phyloP scores from a whole-genome alignment of 2,329 filamentous ascomycete species.

The Trichoderma sp. region DNA sequence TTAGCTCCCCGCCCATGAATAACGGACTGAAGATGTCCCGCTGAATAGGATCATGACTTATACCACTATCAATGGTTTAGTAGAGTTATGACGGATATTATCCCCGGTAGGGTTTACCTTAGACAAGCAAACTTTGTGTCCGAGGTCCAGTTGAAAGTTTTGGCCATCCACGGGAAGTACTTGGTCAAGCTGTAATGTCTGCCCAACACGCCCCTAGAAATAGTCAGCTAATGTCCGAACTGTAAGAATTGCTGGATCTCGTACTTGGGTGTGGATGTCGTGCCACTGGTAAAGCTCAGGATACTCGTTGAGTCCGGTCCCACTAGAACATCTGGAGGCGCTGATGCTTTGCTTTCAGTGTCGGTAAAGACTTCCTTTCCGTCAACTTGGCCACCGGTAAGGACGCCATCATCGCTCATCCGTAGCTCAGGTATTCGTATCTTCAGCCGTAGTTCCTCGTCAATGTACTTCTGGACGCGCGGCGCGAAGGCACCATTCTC shows the following conservation, averaged over 20 bases:
- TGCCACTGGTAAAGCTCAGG: constrained; percentile 65
- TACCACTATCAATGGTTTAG: constrained; percentile 13
- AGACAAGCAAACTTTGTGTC: constrained; percentile 17
- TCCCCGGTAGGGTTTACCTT: not conserved
- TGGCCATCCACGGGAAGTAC: constrained; percentile 92
- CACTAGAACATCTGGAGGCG: constrained; percentile 71
- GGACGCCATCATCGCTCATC: constrained; percentile 68
- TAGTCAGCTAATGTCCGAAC: not conserved
- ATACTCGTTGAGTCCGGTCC: constrained; percentile 45
- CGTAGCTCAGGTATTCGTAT: constrained; percentile 73
- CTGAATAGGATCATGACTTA: constrained; percentile 73
- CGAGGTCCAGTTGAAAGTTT: not conserved
- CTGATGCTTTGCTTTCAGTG: constrained; percentile 51
- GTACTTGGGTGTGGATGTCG: constrained; percentile 2
- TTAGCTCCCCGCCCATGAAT: constrained; percentile 77
- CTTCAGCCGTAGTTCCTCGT: constrained; percentile 70
- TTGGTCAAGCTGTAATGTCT: constrained; percentile 82
- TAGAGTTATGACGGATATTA: constrained; percentile 21
- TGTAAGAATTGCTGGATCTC: constrained; percentile 61
- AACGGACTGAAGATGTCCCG: constrained; percentile 83
- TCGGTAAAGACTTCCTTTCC: constrained; percentile 68
- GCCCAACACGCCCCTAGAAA: constrained; percentile 67
- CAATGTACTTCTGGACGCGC: constrained; percentile 64
- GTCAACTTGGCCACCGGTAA: constrained; percentile 67
- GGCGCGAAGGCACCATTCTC: constrained; percentile 42